phyloP scores from a whole-genome alignment of 306 rosid species.

The Canavalia gladiata region DNA sequence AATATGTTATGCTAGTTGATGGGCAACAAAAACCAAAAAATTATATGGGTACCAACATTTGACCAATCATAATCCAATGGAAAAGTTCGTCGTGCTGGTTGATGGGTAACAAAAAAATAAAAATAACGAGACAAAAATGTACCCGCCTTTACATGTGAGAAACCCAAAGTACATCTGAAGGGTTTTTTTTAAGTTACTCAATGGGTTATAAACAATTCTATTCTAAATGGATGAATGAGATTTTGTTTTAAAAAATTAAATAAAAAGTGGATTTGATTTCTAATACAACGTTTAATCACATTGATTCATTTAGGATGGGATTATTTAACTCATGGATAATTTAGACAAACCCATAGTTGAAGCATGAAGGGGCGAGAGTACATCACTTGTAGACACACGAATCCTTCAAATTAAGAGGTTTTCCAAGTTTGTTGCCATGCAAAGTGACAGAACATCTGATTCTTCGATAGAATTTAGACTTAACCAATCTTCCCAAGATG shows the following conservation, averaged over 20 bases:
- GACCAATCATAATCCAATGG: neutral
- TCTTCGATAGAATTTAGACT: slow-evolving; percentile 74
- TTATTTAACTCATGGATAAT: no score
- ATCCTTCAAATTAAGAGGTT: slow-evolving; percentile 59
- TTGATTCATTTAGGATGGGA: no score
- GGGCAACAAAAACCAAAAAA: no score
- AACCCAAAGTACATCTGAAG: neutral
- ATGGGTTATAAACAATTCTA: no score
- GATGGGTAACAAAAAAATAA: neutral
- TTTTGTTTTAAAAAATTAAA: no score
- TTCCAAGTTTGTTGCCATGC: slow-evolving; percentile 72
- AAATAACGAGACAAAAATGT: neutral
- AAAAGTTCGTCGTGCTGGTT: neutral
- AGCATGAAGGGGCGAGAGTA: neutral
- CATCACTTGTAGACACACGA: slow-evolving; percentile 70
- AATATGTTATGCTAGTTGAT: no score
- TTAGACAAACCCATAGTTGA: no score
- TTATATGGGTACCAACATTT: no score
- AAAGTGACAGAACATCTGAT: slow-evolving; percentile 75
- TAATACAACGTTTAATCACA: no score
- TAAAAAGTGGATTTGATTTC: no score
- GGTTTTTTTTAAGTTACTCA: no score
- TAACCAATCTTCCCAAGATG: slow-evolving; percentile 79
- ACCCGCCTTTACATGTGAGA: neutral
- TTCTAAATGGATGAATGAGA: no score